Conservation (phyloP, 2,329 filamentous ascomycete species). For the Annulohypoxylon truncatum region DNA sequence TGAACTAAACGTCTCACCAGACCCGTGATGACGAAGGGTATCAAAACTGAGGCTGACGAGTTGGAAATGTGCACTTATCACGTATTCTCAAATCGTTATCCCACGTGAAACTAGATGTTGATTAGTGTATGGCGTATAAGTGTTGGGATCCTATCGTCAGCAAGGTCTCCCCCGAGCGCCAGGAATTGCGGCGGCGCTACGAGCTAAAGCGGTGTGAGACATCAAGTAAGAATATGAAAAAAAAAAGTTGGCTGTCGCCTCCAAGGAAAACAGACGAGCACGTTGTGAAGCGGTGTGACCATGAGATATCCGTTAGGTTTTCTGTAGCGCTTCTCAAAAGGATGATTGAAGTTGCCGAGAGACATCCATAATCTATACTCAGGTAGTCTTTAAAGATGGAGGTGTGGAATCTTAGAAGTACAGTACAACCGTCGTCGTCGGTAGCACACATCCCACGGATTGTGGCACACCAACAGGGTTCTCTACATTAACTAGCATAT, state of each 20-base stretch:
- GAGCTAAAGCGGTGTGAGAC: slow-evolving; percentile 33
- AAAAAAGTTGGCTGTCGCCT: neutral
- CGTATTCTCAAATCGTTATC: slow-evolving; percentile 9
- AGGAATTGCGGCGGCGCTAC: slow-evolving; percentile 13
- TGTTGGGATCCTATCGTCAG: slow-evolving; percentile 1
- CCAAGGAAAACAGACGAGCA: slow-evolving; percentile 14
- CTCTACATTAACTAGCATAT: slow-evolving; percentile 19
- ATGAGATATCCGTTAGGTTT: slow-evolving; percentile 6
- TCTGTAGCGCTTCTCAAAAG: slow-evolving; percentile 14
- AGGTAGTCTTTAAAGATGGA: slow-evolving; percentile 9
- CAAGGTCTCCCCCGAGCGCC: slow-evolving; percentile 17
- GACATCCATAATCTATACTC: slow-evolving; percentile 20
- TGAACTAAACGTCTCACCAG: slow-evolving; percentile 21
- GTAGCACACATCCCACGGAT: slow-evolving; percentile 10
- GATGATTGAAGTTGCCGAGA: slow-evolving; percentile 32
- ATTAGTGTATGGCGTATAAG: slow-evolving; percentile 15
- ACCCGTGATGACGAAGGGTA: slow-evolving; percentile 30
- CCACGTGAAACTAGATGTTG: slow-evolving; percentile 11
- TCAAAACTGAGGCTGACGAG: slow-evolving; percentile 25
- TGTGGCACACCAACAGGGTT: slow-evolving; percentile 25
- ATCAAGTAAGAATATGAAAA: neutral
- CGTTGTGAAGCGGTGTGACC: slow-evolving; percentile 37
- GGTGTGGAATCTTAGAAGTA: slow-evolving; percentile 12
- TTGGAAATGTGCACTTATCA: slow-evolving; percentile 11
- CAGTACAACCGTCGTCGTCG: slow-evolving; percentile 27